These are phyloP conservation scores for Pestalotiopsis sp. DNA, from an alignment of 2,329 filamentous ascomycete species.

Conservation along the genomic window DNA sequence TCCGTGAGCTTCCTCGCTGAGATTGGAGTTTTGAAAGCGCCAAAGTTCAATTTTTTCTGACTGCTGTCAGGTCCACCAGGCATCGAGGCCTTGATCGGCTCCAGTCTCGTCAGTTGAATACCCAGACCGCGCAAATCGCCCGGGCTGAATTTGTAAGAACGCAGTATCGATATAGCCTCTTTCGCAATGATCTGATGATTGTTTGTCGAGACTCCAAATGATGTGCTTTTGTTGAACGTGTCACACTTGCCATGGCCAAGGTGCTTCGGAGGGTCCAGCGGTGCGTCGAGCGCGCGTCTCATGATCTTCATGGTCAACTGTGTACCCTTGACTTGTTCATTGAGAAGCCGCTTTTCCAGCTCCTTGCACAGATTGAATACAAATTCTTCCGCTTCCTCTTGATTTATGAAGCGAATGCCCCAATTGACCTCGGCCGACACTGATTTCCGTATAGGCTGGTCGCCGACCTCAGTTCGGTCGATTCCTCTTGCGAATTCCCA, in stretches of 20 bases:
- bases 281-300: conserved; percentile 82
- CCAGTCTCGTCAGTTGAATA: conserved; percentile 90
- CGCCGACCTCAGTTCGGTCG: conserved; percentile 82
- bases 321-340: conserved; percentile 83
- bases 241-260: conserved; percentile 95
- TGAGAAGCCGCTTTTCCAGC: conserved; percentile 76
- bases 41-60: conserved; percentile 79
- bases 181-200: conserved; percentile 70
- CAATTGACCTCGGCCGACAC: conserved; percentile 98
- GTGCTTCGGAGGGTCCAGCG: conserved; percentile 89
- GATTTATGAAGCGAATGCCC: conserved; percentile 93
- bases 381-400: conserved; percentile 93
- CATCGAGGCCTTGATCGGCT: conserved; percentile 67
- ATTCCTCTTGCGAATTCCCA: conserved; percentile 91
- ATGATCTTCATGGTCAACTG: conserved; percentile 95
- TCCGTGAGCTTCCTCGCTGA: conserved; percentile 38
- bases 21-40: conserved; percentile 45
- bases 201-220: conserved; percentile 85
- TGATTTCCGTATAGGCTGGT: conserved; percentile 84
- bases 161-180: conserved; percentile 83
- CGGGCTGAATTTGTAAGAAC: conserved; percentile 80
- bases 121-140: conserved; percentile 93
- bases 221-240: conserved; percentile 83
- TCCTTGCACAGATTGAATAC: conserved; percentile 83
- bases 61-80: conserved; percentile 67